Percentiles rank a stretch among this genome's conserved stretches.
phyloP scores from a whole-genome alignment of 2,329 filamentous ascomycete species.

The Cyphellophora europaea region DNA sequence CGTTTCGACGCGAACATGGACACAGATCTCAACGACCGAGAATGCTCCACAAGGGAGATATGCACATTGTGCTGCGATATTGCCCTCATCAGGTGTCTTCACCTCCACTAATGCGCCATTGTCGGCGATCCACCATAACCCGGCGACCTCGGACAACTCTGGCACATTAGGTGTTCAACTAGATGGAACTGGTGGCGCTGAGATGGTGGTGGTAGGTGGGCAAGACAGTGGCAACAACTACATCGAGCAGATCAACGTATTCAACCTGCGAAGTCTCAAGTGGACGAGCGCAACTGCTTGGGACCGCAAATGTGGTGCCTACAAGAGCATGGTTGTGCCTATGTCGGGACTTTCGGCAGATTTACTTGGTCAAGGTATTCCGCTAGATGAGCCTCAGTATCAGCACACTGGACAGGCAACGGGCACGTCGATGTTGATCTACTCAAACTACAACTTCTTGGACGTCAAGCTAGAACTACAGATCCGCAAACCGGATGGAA shows the following conservation, averaged over 20 bases:
- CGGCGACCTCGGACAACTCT: conserved; percentile 72
- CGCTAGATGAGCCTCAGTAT: conserved; percentile 10
- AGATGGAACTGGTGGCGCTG: conserved; percentile 82
- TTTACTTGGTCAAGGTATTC: conserved; percentile 15
- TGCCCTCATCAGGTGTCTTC: conserved; percentile 81
- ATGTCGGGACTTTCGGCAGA: conserved; percentile 39
- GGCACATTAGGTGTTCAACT: conserved; percentile 80
- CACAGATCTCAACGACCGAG: conserved; percentile 64
- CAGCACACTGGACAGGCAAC: conserved; percentile 15
- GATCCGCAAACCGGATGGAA: conserved; percentile 74
- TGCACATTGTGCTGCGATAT: conserved; percentile 87
- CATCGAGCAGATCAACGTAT: conserved; percentile 97
- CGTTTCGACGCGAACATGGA: conserved; percentile 73
- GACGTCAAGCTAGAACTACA: conserved; percentile 95
- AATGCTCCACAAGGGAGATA: conserved; percentile 79
- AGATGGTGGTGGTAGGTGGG: conserved; percentile 94
- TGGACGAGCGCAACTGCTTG: conserved; percentile 86
- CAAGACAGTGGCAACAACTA: conserved; percentile 98
- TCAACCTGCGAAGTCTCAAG: conserved; percentile 88
- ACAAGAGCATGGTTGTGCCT: conserved; percentile 88
- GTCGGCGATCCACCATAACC: conserved; percentile 84
- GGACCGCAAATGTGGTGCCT: conserved; percentile 89
- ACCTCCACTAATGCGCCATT: conserved; percentile 74
- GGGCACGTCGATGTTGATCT: conserved; percentile 75
- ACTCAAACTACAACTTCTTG: conserved; percentile 98